These are phyloP conservation scores for Cryphonectria radicalis DNA, from an alignment of 2,329 filamentous ascomycete species.

Conservation along the genomic window DNA sequence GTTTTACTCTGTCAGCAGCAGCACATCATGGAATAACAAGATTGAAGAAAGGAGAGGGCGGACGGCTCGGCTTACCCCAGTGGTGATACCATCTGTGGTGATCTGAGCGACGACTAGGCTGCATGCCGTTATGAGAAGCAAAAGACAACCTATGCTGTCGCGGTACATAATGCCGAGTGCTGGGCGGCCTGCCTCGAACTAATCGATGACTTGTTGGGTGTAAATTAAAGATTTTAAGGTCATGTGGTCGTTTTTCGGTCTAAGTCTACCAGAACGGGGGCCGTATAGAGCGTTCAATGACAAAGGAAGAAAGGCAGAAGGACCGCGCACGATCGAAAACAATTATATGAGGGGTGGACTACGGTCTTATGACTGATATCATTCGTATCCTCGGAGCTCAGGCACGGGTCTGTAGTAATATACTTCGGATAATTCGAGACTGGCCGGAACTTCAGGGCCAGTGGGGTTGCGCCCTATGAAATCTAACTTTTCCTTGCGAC, in stretches of 20 bases:
- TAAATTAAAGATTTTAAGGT: neutral
- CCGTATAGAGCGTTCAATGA: neutral
- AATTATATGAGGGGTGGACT: neutral
- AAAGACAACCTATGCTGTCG: neutral
- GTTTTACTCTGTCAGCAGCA: neutral
- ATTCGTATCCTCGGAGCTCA: neutral
- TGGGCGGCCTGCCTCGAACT: neutral
- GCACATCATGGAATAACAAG: neutral
- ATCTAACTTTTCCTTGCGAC: neutral
- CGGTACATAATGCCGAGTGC: neutral
- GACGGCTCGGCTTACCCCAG: neutral
- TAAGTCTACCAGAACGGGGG: neutral
- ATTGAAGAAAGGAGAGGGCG: no score
- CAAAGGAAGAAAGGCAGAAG: neutral
- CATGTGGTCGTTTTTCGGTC: neutral
- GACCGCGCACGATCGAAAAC: neutral
- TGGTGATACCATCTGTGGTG: slow-evolving; percentile 1
- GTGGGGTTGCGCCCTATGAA: neutral
- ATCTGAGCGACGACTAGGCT: neutral
- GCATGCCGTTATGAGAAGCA: neutral
- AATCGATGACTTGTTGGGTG: neutral
- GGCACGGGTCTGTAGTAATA: neutral
- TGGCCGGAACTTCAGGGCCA: neutral
- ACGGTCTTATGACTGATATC: neutral
- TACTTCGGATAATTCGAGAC: slow-evolving; percentile 6